Evolutionary conservation across 2,329 filamentous ascomycete species (phyloP).

Genomic region (Colletotrichum phormii): DNA sequence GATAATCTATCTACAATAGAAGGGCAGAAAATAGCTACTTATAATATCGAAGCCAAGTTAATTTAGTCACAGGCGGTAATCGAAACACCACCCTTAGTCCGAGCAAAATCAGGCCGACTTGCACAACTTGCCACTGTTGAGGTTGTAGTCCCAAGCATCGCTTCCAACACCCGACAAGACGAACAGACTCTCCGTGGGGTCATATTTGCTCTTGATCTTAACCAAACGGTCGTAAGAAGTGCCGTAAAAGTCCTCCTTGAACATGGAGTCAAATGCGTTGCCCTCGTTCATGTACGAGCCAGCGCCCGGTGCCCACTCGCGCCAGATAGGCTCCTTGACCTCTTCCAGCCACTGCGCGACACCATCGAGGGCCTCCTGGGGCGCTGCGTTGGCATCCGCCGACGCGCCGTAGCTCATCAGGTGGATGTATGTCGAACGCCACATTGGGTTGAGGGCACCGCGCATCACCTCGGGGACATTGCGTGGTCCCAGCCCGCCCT

Average conservation of each 20-base stretch:
- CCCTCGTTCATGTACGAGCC: constrained; percentile 47
- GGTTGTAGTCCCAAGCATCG: constrained; percentile 39
- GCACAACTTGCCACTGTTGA: constrained; percentile 31
- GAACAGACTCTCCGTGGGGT: constrained; percentile 45
- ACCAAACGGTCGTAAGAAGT: constrained; percentile 41
- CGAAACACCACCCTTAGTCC: neutral
- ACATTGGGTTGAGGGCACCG: constrained; percentile 55
- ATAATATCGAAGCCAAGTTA: neutral
- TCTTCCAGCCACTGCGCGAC: constrained; percentile 37
- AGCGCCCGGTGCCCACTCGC: constrained; percentile 40
- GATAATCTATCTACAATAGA: neutral
- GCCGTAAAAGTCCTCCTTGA: constrained; percentile 45
- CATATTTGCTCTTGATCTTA: constrained; percentile 45
- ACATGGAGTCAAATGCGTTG: constrained; percentile 45
- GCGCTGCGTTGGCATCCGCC: neutral
- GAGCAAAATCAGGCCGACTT: neutral
- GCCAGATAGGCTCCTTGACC: constrained; percentile 44
- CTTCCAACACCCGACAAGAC: constrained; percentile 43
- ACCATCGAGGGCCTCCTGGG: constrained; percentile 44
- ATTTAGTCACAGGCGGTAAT: neutral
- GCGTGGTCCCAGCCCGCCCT: constrained; percentile 29
- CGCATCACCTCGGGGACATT: constrained; percentile 21
- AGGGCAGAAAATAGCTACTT: neutral
- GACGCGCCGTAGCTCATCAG: constrained; percentile 41
- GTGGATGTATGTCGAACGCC: constrained; percentile 54